phyloP scores from a whole-genome alignment of 1,284 basidiomycete genomes.

The Flammula alnicola region DNA sequence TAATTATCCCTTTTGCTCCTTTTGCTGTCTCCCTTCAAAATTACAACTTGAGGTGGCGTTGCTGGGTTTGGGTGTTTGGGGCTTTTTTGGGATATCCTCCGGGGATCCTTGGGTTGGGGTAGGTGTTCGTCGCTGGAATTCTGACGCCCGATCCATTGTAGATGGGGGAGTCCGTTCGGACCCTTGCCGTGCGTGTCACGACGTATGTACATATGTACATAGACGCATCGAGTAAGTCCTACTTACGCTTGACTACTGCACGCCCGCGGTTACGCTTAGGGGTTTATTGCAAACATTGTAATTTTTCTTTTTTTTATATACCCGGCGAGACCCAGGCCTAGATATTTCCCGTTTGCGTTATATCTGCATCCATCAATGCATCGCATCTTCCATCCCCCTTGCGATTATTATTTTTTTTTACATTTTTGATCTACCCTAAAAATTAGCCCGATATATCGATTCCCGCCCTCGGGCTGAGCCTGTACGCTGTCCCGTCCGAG shows the following conservation, averaged over 20 bases:
- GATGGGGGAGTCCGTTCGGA: neutral
- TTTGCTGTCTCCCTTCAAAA: too few species aligned
- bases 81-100: constrained; percentile 2
- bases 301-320: neutral
- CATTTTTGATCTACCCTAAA: constrained; percentile 1
- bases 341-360: constrained; percentile 2
- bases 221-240: too few species aligned
- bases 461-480: constrained; percentile 7
- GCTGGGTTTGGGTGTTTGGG: neutral
- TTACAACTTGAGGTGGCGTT: constrained; percentile 1
- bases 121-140: too few species aligned
- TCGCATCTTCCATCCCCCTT: too few species aligned
- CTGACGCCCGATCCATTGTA: too few species aligned
- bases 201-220: too few species aligned
- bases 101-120: too few species aligned
- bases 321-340: too few species aligned
- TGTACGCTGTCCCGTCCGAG: constrained; percentile 7
- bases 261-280: too few species aligned
- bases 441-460: constrained; percentile 4
- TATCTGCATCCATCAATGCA: constrained; percentile 8
- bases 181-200: neutral
- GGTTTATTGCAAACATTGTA: neutral
- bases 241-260: too few species aligned
- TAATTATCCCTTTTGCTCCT: too few species aligned
- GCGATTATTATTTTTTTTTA: too few species aligned